Evolutionary conservation across 2,329 filamentous ascomycete genomes (phyloP), one percentile per base, ranked within the genome.

Genomic region (Canariomyces notabilis): DNA sequence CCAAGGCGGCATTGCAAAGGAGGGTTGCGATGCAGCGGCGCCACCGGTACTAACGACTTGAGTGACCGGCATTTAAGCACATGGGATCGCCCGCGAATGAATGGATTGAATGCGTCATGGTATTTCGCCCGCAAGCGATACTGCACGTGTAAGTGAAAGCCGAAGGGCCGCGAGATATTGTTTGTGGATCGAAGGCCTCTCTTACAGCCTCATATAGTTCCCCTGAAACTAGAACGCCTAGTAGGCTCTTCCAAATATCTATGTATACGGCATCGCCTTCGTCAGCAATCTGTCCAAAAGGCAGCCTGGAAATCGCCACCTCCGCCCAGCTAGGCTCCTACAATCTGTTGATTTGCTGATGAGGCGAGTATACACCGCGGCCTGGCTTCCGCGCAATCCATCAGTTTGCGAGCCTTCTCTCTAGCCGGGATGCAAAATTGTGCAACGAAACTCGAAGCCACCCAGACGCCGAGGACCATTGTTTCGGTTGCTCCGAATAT

Each of bases 21-120:
- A 41, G 21, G n/a, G n/a, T n/a, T n/a, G n/a, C 32, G 26, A 39
- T n/a, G 21, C 16, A 23, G 26, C 29, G 42, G 37, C 33, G 42
- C 37, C 42, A 26, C 6, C 22, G 6, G 22, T 26, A n/a, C 36
- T 38, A 41, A 37, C 22, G 29, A 2, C 8, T 37, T 46, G 47
- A 39, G 35, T 23, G 42, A 40, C 37, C 42, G 38, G 21, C n/a
- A 23, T 16, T 37, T 39, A 22, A 31, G 38, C 23, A 23, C 31
- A 48, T 44, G 42, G 19, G 26, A 45, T 43, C 37, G 31, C 45
- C 37, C 36, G 11, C 11, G 39, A 35, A 31, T 16, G 15, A 9
- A 45, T 8, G 22, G 26, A 23, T 36, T 37, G 42, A 23, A 20
- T 18, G 33, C 26, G 29, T 26, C 19, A 20, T 31, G 22, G 34